Evolutionary conservation across 306 rosid species (phyloP).

Genomic region (Echinosophora koreensis): DNA sequence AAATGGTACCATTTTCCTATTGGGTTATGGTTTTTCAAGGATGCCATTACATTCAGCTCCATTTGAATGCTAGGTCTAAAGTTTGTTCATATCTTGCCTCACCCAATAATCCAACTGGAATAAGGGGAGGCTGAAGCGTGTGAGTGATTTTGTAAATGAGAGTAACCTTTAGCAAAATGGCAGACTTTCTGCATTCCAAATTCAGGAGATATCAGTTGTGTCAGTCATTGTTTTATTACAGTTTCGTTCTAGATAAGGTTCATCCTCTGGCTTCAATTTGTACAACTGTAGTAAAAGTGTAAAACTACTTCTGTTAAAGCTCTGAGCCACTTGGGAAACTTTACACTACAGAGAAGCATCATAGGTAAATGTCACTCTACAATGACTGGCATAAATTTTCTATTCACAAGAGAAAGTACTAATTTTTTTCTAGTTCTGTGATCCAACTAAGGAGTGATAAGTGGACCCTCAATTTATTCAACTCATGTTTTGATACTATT

Average conservation of each 20-base stretch:
- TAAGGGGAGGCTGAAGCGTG: too few species aligned
- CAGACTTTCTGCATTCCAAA: background rate
- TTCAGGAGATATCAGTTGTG: background rate
- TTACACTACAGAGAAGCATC: slow-evolving; percentile 20
- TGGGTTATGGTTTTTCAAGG: too few species aligned
- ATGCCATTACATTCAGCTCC: too few species aligned
- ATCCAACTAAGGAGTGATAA: slow-evolving; percentile 34
- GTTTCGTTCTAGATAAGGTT: background rate
- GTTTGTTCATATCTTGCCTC: too few species aligned
- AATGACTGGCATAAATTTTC: slow-evolving; percentile 17
- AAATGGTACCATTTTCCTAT: too few species aligned
- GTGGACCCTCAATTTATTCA: slow-evolving; percentile 21
- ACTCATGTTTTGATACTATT: background rate
- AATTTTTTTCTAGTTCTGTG: slow-evolving; percentile 28
- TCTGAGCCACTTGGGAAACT: slow-evolving; percentile 8
- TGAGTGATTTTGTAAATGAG: too few species aligned
- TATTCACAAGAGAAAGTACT: slow-evolving; percentile 2
- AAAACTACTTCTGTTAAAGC: background rate
- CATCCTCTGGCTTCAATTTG: background rate
- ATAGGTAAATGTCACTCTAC: background rate
- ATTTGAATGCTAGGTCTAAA: too few species aligned
- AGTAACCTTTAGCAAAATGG: too few species aligned
- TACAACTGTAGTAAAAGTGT: slow-evolving; percentile 9
- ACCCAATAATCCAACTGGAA: too few species aligned
- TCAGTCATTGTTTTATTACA: too few species aligned